Conservation (phyloP, 257 asterid genomes). For the Solanum dulcamara region DNA sequence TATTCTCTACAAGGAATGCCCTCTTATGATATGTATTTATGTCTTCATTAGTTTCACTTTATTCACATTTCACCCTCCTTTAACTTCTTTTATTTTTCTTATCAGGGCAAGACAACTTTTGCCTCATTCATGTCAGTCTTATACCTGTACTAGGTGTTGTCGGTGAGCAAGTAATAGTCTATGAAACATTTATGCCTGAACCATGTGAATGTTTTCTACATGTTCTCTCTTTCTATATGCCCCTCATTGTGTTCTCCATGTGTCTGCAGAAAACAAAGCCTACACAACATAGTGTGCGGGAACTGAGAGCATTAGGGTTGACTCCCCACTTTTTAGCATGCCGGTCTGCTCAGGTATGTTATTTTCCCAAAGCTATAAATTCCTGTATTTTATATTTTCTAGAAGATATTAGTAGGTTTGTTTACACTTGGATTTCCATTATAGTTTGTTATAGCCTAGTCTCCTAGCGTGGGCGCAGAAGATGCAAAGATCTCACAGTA, state of each 20-base stretch:
- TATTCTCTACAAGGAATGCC: neutral
- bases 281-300: slow-evolving; percentile 80
- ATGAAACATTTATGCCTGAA: neutral
- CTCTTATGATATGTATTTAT: neutral
- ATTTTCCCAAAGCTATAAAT: neutral
- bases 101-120: slow-evolving; percentile 77
- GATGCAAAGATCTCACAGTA: neutral
- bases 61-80: neutral
- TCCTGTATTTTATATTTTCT: neutral
- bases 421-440: neutral
- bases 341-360: slow-evolving; percentile 54
- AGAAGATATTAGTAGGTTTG: neutral
- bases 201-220: neutral
- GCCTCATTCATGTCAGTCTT: slow-evolving; percentile 95
- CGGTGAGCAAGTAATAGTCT: slow-evolving; percentile 85
- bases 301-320: slow-evolving; percentile 65
- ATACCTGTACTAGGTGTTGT: slow-evolving; percentile 93
- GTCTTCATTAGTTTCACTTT: neutral
- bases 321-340: slow-evolving; percentile 67
- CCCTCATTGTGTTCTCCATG: neutral
- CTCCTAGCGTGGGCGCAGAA: neutral
- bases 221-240: neutral
- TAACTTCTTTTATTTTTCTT: neutral
- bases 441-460: neutral
- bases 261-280: slow-evolving; percentile 73